phyloP scores from a whole-genome alignment of 768 basidiomycete species.

The Exidia glandulosa region DNA sequence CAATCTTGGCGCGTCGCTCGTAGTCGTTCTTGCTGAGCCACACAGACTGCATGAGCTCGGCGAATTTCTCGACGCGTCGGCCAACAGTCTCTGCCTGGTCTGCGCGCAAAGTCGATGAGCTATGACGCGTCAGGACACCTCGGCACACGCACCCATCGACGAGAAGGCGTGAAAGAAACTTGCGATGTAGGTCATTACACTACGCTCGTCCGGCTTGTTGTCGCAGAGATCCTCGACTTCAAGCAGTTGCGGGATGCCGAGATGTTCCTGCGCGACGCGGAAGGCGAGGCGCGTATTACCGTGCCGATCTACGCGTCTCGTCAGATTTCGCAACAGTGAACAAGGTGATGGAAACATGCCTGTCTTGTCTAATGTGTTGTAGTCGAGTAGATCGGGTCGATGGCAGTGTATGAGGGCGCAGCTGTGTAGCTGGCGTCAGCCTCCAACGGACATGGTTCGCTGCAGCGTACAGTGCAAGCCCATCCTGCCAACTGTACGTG shows the following conservation, averaged over 20 bases:
- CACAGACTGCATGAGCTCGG: conserved; percentile 87
- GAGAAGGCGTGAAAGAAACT: conserved; percentile 98
- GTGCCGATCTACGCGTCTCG: conserved; percentile 61
- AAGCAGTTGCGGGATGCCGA: conserved; percentile 92
- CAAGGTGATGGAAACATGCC: neutral
- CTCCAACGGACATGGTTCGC: neutral
- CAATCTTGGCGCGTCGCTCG: conserved; percentile 49
- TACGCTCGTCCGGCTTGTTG: conserved; percentile 84
- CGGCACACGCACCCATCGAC: conserved; percentile 63
- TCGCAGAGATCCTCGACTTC: conserved; percentile 96
- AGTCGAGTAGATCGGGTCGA: conserved; percentile 91
- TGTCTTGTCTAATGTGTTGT: conserved; percentile 75
- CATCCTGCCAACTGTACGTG: conserved; percentile 86
- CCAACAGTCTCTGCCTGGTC: conserved; percentile 94
- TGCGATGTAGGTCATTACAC: conserved; percentile 97
- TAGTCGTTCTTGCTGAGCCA: conserved; percentile 88
- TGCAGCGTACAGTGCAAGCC: conserved; percentile 75
- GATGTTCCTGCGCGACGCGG: conserved; percentile 71
- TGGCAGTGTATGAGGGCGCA: conserved; percentile 97
- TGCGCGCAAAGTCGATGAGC: conserved; percentile 22
- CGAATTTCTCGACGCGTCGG: conserved; percentile 89
- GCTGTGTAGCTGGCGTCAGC: conserved; percentile 28
- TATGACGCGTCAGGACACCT: neutral
- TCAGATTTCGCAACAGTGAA: conserved; percentile 8
- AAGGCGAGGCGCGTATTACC: conserved; percentile 85